phyloP scores from a whole-genome alignment of 768 basidiomycete species.

The Russula dissimulans region DNA sequence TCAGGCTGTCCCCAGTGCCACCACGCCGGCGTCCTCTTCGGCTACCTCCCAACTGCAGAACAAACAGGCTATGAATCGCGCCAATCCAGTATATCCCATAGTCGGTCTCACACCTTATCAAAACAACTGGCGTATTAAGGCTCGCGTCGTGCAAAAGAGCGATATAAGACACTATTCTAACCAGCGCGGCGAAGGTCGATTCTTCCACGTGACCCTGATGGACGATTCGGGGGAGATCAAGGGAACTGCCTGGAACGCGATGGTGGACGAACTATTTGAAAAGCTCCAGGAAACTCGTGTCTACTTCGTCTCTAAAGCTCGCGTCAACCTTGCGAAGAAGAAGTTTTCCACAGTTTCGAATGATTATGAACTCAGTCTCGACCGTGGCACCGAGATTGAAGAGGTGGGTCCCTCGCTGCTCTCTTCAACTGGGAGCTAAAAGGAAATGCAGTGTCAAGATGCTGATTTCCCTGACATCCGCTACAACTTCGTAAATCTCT shows the following conservation, averaged over 20 bases:
- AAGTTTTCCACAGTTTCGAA: constrained; percentile 86
- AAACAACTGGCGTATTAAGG: constrained; percentile 98
- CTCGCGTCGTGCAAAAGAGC: constrained; percentile 79
- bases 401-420: constrained; percentile 42
- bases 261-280: constrained; percentile 76
- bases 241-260: constrained; percentile 84
- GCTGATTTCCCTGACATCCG: constrained; percentile 70
- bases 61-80: constrained; percentile 17
- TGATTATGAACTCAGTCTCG: constrained; percentile 90
- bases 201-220: constrained; percentile 90
- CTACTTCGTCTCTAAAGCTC: constrained; percentile 82
- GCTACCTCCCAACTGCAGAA: constrained; percentile 1
- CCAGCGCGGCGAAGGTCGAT: constrained; percentile 82
- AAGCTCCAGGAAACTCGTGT: constrained; percentile 86
- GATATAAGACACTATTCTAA: constrained; percentile 91
- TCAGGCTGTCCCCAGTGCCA: constrained; percentile 13
- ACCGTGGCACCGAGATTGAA: constrained; percentile 74
- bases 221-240: constrained; percentile 91
- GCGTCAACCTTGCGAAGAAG: constrained; percentile 93
- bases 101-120: constrained; percentile 94
- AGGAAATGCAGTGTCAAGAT: constrained; percentile 62
- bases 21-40: constrained; percentile 17
- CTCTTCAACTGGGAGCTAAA: neutral
- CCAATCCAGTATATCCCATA: constrained; percentile 61
- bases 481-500: constrained; percentile 71